phyloP scores from a whole-genome alignment of 2,329 filamentous ascomycete species.

The Onygenales sp. region DNA sequence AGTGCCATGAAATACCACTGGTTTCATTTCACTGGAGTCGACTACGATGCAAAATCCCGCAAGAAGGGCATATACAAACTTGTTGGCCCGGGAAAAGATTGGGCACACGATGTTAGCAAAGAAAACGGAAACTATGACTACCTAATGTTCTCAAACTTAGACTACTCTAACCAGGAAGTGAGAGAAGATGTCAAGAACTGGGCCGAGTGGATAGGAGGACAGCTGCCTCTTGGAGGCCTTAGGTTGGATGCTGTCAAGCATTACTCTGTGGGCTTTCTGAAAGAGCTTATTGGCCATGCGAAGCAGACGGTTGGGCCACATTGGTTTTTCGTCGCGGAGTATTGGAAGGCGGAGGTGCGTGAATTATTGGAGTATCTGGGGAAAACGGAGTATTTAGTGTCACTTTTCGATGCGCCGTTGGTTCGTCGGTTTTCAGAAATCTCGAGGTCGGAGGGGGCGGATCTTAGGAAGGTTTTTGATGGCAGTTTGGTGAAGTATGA shows the following conservation, averaged over 20 bases:
- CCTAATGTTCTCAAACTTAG: slow-evolving; percentile 63
- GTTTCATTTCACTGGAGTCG: slow-evolving; percentile 59
- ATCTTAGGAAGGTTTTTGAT: slow-evolving; percentile 56
- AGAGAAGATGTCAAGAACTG: slow-evolving; percentile 55
- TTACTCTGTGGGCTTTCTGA: slow-evolving; percentile 57
- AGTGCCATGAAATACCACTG: slow-evolving; percentile 55
- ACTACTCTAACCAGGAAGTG: slow-evolving; percentile 56
- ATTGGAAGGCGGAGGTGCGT: slow-evolving; percentile 52
- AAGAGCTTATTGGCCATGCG: slow-evolving; percentile 52
- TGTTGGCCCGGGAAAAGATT: slow-evolving; percentile 50
- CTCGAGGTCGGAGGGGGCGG: slow-evolving; percentile 46
- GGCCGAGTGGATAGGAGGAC: slow-evolving; percentile 56
- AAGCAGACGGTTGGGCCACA: slow-evolving; percentile 41
- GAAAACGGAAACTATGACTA: slow-evolving; percentile 60
- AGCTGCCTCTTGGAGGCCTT: slow-evolving; percentile 55
- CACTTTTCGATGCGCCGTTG: slow-evolving; percentile 59
- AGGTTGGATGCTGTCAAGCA: slow-evolving; percentile 66
- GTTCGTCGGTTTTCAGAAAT: slow-evolving; percentile 57
- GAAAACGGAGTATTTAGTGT: slow-evolving; percentile 48
- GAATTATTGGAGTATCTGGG: slow-evolving; percentile 50
- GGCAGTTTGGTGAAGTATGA: slow-evolving; percentile 46
- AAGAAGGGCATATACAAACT: slow-evolving; percentile 58
- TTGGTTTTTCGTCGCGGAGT: slow-evolving; percentile 61
- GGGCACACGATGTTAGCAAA: slow-evolving; percentile 52
- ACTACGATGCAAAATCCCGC: slow-evolving; percentile 51